Evolutionary conservation across 2,329 filamentous ascomycete genomes (phyloP).

Genomic region (Hymenoscyphus occultus): DNA sequence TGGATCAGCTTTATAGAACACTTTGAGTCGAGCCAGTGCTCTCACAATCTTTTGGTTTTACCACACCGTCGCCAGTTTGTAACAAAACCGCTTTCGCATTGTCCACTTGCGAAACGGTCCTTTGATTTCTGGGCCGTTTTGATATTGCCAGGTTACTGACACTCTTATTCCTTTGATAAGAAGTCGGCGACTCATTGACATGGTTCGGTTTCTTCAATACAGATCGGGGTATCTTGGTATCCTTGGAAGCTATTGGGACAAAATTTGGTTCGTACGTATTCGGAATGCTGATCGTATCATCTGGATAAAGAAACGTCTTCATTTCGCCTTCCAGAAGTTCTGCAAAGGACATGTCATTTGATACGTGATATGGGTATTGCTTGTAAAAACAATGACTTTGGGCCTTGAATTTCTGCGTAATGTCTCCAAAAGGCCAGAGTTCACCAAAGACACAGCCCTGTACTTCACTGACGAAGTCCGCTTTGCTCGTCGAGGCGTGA

Average conservation of each 20-base stretch:
- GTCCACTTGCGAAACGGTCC: background rate
- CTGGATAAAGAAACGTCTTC: background rate
- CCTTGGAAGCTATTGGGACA: background rate
- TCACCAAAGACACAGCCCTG: background rate
- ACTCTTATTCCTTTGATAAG: background rate
- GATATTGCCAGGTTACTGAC: background rate
- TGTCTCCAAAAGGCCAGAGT: background rate
- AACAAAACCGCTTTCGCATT: background rate
- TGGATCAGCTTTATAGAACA: background rate
- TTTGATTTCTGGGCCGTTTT: background rate
- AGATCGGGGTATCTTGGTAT: background rate
- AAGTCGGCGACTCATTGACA: background rate
- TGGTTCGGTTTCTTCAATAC: background rate
- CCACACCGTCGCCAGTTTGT: background rate
- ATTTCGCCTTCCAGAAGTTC: background rate
- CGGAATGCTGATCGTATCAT: background rate
- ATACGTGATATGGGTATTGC: background rate
- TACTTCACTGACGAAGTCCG: background rate
- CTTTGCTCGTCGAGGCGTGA: background rate
- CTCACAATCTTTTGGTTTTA: background rate
- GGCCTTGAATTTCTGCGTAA: background rate
- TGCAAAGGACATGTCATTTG: constrained; percentile 1
- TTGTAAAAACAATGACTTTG: background rate
- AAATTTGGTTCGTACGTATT: background rate
- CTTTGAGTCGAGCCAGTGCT: background rate